Percentiles rank a stretch among this genome's conserved stretches.
Evolutionary conservation across 2,329 filamentous ascomycete species (phyloP).

Genomic region (Claviceps fusiformis): DNA sequence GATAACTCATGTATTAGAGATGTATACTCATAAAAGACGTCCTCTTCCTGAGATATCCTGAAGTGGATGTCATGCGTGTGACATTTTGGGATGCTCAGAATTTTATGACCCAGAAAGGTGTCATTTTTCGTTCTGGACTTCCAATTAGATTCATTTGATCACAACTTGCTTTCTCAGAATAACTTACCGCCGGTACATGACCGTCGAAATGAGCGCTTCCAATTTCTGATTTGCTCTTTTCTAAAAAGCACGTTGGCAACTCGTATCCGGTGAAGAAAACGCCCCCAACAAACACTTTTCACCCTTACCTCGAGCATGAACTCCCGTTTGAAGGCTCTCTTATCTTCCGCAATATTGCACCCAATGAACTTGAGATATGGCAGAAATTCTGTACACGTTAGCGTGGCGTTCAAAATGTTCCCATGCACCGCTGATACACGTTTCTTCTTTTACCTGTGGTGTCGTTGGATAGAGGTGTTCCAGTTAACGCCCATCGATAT

Average conservation of each 20-base stretch:
- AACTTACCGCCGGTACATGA: conserved; percentile 18
- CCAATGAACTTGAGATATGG: conserved; percentile 21
- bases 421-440: not conserved
- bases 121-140: conserved; percentile 14
- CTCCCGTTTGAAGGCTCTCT: not conserved
- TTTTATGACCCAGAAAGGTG: conserved; percentile 13
- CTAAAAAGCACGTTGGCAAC: conserved; percentile 2
- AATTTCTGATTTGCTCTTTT: conserved; percentile 7
- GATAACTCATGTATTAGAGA: not conserved
- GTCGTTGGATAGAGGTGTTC: conserved; percentile 22
- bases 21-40: not conserved
- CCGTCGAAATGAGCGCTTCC: conserved; percentile 8
- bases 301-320: conserved; percentile 11
- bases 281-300: not conserved
- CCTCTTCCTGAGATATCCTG: conserved; percentile 14
- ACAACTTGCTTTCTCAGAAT: too few species aligned
- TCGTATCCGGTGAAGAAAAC: not conserved
- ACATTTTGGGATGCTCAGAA: conserved; percentile 13
- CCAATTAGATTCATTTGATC: not conserved
- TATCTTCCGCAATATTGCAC: conserved; percentile 5
- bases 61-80: conserved; percentile 11
- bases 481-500: conserved; percentile 22
- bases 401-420: not conserved
- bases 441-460: conserved; percentile 13
- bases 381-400: conserved; percentile 18